These are phyloP conservation scores for Phaeosphaeria sp. DNA, from an alignment of 2,329 filamentous ascomycete genomes.

Conservation along the genomic window DNA sequence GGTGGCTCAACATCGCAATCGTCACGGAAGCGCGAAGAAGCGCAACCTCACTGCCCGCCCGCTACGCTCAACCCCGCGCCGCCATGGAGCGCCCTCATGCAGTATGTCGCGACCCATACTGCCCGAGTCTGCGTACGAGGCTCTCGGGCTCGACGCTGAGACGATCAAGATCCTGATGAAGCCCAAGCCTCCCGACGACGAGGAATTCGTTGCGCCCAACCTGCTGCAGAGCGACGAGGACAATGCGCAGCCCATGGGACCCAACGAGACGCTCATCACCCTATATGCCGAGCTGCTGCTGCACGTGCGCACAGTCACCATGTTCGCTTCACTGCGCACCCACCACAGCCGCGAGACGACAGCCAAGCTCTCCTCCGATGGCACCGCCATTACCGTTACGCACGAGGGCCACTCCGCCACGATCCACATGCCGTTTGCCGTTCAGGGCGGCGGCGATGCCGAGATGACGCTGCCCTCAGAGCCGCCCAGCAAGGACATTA, in stretches of 20 bases:
- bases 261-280: conserved; percentile 41
- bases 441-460: conserved; percentile 52
- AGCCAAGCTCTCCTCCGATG: conserved; percentile 54
- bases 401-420: conserved; percentile 55
- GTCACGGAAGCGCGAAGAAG: neutral
- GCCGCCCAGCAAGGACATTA: conserved; percentile 57
- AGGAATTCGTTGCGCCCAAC: conserved; percentile 37
- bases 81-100: conserved; percentile 33
- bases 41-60: conserved; percentile 4
- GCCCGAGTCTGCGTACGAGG: conserved; percentile 46
- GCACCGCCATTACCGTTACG: conserved; percentile 51
- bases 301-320: conserved; percentile 66
- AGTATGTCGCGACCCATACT: conserved; percentile 43
- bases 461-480: conserved; percentile 59
- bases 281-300: conserved; percentile 68
- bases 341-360: conserved; percentile 52
- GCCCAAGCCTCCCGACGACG: conserved; percentile 30
- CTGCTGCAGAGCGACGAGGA: conserved; percentile 36
- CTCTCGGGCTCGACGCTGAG: conserved; percentile 39
- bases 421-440: conserved; percentile 56
- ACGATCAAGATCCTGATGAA: conserved; percentile 42
- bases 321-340: conserved; percentile 61
- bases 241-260: conserved; percentile 28
- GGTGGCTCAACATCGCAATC: conserved; percentile 4
- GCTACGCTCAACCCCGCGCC: conserved; percentile 18